Base-by-base conservation (phyloP, 2,329 filamentous ascomycete species). In the Aspergillus versicolor region DNA sequence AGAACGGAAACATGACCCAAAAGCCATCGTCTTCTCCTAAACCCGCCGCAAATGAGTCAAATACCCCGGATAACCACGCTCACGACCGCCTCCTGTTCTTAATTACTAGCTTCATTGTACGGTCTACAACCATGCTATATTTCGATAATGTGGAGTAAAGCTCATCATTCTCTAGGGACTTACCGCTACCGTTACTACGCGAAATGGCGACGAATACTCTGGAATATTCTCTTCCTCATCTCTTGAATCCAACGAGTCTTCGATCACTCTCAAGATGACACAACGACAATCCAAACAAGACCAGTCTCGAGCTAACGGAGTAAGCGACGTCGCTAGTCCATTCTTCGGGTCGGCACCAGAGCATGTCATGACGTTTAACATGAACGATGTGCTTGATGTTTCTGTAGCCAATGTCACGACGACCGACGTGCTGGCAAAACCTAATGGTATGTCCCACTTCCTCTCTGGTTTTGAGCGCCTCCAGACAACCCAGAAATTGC, bases 191-290 rank as follows among this genome's bases (percentile, higher is more conserved):
- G 73, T 88, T 59, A 84, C 82, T 9, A 77, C 84, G 15, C 84
- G 83, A 65, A 82, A 77, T 65, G 85, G 85, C 64, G 85, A 87
- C 47, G 81, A 80, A 54, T 87, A 82, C 67, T 80, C 78, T 8
- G 86, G 85, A 56, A 81, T 88, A 37, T 83, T 87, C 65, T 85
- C 83, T 41, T 82, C 81, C 44, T 81, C 80, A 12, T 78, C 77
- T 8, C 70, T 83, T 24, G 81, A 84, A 53, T 69, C 79, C 4
- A 76, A 71, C 60, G 81, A 84, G 61, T 75, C 81, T 47, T 79
- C 80, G 17, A 82, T 88, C 65, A 74, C 81, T 27, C 77, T 88
- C 64, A 89, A 88, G 72, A 89, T 89, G 86, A 83, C 84, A 32
- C 84, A 83, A 68, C 81, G 79, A 61, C 70, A 77, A 56, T 70